phyloP scores from a whole-genome alignment of 2,329 filamentous ascomycete genomes.

The Claviceps spartinae region DNA sequence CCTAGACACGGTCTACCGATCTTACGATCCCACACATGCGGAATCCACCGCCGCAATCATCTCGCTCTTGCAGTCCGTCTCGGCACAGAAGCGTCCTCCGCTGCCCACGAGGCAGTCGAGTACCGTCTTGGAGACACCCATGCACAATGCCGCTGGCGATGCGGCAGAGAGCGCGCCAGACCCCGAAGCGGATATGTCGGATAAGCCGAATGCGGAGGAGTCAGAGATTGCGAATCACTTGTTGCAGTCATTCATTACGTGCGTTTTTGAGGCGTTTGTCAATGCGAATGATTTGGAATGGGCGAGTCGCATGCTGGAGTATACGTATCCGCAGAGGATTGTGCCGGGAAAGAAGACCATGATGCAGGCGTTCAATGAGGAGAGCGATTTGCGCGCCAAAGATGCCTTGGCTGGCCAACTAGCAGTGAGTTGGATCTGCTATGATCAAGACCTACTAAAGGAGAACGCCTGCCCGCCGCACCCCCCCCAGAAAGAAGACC shows the following conservation, averaged over 20 bases:
- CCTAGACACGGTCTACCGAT: conserved; percentile 56
- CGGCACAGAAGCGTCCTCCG: conserved; percentile 51
- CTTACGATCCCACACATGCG: conserved; percentile 49
- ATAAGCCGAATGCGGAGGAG: conserved; percentile 37
- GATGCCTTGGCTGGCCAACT: conserved; percentile 60
- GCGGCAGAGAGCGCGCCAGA: conserved; percentile 45
- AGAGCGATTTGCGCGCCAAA: conserved; percentile 45
- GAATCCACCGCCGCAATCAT: conserved; percentile 58
- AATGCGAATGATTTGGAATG: conserved; percentile 46
- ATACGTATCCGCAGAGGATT: conserved; percentile 48
- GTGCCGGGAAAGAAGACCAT: conserved; percentile 49
- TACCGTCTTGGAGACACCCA: conserved; percentile 39
- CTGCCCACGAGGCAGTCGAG: conserved; percentile 47
- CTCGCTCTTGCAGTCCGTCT: conserved; percentile 55
- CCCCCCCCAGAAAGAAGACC: too few relatives aligned
- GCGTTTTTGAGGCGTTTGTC: conserved; percentile 61
- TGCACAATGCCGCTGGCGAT: conserved; percentile 40
- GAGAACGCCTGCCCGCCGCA: too few relatives aligned
- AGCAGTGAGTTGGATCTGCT: conserved; percentile 35
- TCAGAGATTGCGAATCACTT: conserved; percentile 47
- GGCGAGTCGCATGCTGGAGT: conserved; percentile 54
- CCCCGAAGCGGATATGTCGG: conserved; percentile 36
- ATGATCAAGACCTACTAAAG: too few relatives aligned
- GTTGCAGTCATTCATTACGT: conserved; percentile 65
- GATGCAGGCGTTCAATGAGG: conserved; percentile 49